Conservation (phyloP, 2,329 filamentous ascomycete species). For the Aspergillus phoenicis region DNA sequence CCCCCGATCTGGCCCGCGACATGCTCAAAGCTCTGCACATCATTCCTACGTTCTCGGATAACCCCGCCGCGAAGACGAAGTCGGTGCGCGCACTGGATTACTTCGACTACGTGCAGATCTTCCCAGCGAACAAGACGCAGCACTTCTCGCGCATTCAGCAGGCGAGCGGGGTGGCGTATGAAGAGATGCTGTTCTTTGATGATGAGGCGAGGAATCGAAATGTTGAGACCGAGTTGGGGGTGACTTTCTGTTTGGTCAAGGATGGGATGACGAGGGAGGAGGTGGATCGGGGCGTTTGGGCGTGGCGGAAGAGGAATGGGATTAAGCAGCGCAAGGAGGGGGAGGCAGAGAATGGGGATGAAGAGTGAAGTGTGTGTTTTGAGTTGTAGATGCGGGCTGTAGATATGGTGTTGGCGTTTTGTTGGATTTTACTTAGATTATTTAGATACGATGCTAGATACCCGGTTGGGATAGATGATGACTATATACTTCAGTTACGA, state of each 20-base stretch:
- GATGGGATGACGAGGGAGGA: constrained; percentile 78
- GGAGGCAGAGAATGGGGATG: constrained; percentile 15
- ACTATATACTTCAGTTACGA: not conserved
- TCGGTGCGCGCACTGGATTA: constrained; percentile 54
- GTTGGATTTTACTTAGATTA: not conserved
- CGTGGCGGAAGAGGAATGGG: constrained; percentile 76
- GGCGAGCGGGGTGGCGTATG: constrained; percentile 69
- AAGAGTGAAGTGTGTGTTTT: constrained; percentile 1
- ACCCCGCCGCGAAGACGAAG: constrained; percentile 46
- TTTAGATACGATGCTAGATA: constrained; percentile 6
- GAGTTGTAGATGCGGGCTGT: not conserved
- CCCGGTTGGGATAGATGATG: constrained; percentile 2
- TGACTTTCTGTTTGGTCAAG: constrained; percentile 79
- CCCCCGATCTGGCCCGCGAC: constrained; percentile 77
- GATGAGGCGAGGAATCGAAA: constrained; percentile 86
- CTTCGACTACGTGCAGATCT: constrained; percentile 63
- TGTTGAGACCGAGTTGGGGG: constrained; percentile 71
- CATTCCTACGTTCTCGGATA: constrained; percentile 48
- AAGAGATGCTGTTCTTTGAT: constrained; percentile 95
- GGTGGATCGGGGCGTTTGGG: constrained; percentile 74
- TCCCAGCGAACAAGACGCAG: constrained; percentile 77
- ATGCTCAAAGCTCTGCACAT: constrained; percentile 75
- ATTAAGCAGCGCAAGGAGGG: constrained; percentile 34
- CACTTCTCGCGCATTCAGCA: constrained; percentile 78
- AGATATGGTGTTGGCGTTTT: not conserved